Base-by-base conservation (phyloP, 495 filamentous ascomycete genomes). In the Cryomyces minteri region DNA sequence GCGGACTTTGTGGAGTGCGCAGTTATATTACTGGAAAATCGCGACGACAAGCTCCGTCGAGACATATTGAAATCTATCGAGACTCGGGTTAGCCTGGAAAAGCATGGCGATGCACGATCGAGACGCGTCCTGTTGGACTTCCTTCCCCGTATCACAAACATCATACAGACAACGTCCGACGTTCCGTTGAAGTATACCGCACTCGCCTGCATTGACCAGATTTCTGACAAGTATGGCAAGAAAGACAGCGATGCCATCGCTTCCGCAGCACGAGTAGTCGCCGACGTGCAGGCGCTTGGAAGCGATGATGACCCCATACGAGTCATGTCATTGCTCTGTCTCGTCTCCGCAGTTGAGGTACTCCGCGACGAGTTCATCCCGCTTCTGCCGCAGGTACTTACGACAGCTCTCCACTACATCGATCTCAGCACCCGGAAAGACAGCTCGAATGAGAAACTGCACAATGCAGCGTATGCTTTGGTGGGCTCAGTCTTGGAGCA, bases 211-310 rank as follows among this genome's bases (percentile, higher is more conserved):
- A 81, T 94, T 41, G 85, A 94, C 62, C 78, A 79, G 53, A 88
- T 96, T 43, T 73, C 82, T 6, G 84, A 92, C 62, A 83, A 83
- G 57, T 94, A 92, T 57, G 90, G 90, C 44, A 88, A 88, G 62
- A 84, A 81, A 54, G 82, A 88, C 53, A 66, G 76, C 1, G 74
- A 75, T 47, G 78, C 77, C 43, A 67, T 81, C 28, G 61, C 70
- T 28, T 44, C 58, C 31, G 77, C 84, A 28, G 83, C 84, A 8
- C 65, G 74, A 42, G 76, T 80, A 5, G 79, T 96, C 55, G 76
- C 81, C n/a, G 75, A 84, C 39, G 61, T 71, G 32, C 66, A 81
- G 47, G 88, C 82, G 48, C 70, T 96, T 29, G 80, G 79, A 37
- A 77, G 79, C 55, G 59, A 69, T 4, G 83, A 92, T 54, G 66